Conservation (phyloP, 768 basidiomycete genomes). For the Inosperma sp. region DNA sequence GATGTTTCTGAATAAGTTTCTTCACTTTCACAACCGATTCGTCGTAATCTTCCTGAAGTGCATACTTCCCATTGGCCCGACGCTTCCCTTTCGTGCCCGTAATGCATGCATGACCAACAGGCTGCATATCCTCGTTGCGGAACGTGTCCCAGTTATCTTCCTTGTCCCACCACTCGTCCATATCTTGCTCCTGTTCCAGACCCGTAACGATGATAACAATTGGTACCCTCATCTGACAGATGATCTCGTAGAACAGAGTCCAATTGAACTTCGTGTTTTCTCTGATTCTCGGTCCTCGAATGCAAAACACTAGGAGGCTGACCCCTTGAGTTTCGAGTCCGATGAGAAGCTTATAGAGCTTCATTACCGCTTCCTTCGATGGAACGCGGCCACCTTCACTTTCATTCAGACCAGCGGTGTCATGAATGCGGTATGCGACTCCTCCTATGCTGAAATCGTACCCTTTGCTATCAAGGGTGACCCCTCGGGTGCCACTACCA, state of each 20-base stretch:
- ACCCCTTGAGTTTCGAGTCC: slow-evolving; percentile 15
- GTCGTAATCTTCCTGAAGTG: slow-evolving; percentile 4
- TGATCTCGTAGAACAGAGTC: slow-evolving; percentile 9
- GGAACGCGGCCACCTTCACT: slow-evolving; percentile 21
- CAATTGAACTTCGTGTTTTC: slow-evolving; percentile 7
- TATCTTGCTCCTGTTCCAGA: neutral
- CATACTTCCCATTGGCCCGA: neutral
- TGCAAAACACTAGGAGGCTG: slow-evolving; percentile 6
- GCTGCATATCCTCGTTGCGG: neutral
- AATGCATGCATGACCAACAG: neutral
- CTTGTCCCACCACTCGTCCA: slow-evolving; percentile 5
- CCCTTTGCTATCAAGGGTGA: slow-evolving; percentile 29
- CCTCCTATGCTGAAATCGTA: slow-evolving; percentile 26
- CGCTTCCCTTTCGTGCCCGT: slow-evolving; percentile 5
- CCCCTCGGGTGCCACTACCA: slow-evolving; percentile 30
- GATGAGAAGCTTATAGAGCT: slow-evolving; percentile 10
- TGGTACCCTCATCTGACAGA: slow-evolving; percentile 6
- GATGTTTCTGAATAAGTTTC: neutral
- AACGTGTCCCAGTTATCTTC: slow-evolving; percentile 3
- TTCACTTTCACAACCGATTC: neutral
- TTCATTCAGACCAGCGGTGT: slow-evolving; percentile 39
- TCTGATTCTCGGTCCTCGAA: slow-evolving; percentile 8
- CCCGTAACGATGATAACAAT: slow-evolving; percentile 9
- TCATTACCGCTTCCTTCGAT: slow-evolving; percentile 14
- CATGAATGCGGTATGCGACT: slow-evolving; percentile 28